Evolutionary conservation across 1,284 basidiomycete species (phyloP).

Genomic region (Golubevia sp.): DNA sequence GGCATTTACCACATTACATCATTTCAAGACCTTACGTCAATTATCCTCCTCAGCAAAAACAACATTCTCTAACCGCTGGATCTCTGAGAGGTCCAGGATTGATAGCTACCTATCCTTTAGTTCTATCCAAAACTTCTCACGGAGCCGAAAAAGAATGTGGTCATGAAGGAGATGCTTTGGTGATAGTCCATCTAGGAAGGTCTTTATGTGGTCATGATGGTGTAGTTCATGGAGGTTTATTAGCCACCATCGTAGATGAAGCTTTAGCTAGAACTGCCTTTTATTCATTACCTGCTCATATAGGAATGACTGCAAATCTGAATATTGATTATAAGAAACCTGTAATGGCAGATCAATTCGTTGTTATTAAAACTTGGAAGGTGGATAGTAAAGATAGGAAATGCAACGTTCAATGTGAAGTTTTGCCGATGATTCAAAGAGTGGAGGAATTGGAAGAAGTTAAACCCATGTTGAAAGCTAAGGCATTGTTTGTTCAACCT

Average conservation of each 20-base stretch:
- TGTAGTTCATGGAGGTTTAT: slow-evolving; percentile 87
- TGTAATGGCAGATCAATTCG: slow-evolving; percentile 48
- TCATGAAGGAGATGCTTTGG: slow-evolving; percentile 40
- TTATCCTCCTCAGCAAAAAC: slow-evolving; percentile 72
- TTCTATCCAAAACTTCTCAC: slow-evolving; percentile 43
- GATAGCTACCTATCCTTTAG: slow-evolving; percentile 41
- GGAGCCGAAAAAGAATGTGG: slow-evolving; percentile 43
- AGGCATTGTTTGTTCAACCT: too few relatives aligned
- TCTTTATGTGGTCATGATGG: slow-evolving; percentile 88
- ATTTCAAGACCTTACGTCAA: slow-evolving; percentile 72
- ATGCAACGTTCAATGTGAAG: too few relatives aligned
- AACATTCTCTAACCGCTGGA: slow-evolving; percentile 82
- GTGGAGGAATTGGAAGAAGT: too few relatives aligned
- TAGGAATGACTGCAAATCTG: slow-evolving; percentile 82
- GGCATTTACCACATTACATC: slow-evolving; percentile 25
- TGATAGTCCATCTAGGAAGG: slow-evolving; percentile 80
- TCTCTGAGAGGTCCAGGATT: slow-evolving; percentile 75
- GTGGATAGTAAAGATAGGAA: too few relatives aligned
- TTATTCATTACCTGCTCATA: slow-evolving; percentile 73
- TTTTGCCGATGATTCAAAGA: too few relatives aligned
- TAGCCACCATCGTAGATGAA: slow-evolving; percentile 90
- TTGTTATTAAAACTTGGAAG: too few relatives aligned
- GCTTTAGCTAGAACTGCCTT: slow-evolving; percentile 74
- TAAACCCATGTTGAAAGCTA: too few relatives aligned
- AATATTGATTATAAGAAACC: slow-evolving; percentile 61